Evolutionary conservation across 1,284 basidiomycete species (phyloP).

Genomic region (Apiotrichum akiyoshidainum): DNA sequence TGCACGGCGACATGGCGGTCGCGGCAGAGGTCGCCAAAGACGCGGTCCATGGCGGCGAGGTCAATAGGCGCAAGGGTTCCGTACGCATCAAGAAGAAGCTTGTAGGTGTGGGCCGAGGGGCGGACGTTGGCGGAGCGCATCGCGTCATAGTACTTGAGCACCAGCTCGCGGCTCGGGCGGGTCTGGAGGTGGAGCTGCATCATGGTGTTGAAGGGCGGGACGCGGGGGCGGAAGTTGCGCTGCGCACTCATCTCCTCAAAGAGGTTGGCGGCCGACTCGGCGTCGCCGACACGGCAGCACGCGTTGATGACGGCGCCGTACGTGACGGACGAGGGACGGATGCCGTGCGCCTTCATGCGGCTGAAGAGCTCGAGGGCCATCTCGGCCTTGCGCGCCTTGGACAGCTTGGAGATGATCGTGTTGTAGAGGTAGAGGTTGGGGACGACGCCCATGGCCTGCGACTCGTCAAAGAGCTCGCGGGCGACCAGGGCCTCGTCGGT

Average conservation of each 20-base stretch:
- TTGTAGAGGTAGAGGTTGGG: conserved; percentile 89
- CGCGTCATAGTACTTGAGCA: conserved; percentile 72
- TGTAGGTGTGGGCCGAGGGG: conserved; percentile 88
- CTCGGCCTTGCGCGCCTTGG: conserved; percentile 87
- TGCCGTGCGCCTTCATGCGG: conserved; percentile 61
- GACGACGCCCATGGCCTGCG: conserved; percentile 63
- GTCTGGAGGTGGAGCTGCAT: conserved; percentile 94
- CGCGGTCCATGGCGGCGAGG: conserved; percentile 66
- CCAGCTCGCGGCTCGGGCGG: conserved; percentile 75
- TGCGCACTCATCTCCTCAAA: conserved; percentile 80
- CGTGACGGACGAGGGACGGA: conserved; percentile 79
- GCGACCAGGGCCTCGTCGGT: conserved; percentile 89
- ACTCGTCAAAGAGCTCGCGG: conserved; percentile 75
- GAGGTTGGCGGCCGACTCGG: conserved; percentile 71
- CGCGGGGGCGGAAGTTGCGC: conserved; percentile 75
- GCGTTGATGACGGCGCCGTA: conserved; percentile 92
- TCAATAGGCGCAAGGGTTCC: conserved; percentile 82
- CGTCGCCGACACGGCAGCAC: conserved; percentile 89
- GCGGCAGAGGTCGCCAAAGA: conserved; percentile 62
- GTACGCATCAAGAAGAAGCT: conserved; percentile 88
- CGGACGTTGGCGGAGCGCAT: conserved; percentile 63
- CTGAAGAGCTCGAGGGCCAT: conserved; percentile 80
- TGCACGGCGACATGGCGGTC: conserved; percentile 63
- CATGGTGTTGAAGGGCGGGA: conserved; percentile 90
- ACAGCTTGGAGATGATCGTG: conserved; percentile 90